Conservation (phyloP, 164 flowering plant species). For the Aristolochia contorta region DNA sequence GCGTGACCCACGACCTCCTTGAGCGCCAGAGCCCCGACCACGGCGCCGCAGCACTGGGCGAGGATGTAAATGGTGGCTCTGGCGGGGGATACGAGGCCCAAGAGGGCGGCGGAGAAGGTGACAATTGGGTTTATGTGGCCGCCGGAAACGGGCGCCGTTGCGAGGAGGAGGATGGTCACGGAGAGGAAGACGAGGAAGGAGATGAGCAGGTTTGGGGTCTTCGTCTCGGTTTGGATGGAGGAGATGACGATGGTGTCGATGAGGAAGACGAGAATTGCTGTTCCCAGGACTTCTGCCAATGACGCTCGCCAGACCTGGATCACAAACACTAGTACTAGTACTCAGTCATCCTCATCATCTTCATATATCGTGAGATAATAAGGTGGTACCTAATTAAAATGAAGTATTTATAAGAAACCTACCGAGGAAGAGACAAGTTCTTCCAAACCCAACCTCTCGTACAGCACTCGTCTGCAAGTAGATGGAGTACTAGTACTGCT, state of each 20-base stretch:
- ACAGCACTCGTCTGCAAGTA: background rate
- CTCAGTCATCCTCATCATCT: no score
- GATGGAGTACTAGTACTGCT: no score
- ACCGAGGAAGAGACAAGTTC: background rate
- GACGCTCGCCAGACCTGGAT: background rate
- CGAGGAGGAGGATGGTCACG: conserved; percentile 31
- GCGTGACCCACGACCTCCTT: conserved; percentile 31
- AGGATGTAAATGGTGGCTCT: conserved; percentile 38
- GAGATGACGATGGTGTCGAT: background rate
- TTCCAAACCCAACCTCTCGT: background rate
- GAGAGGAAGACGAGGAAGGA: conserved; percentile 4
- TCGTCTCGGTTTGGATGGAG: background rate
- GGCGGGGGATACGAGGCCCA: conserved; percentile 39
- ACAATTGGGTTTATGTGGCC: conserved; percentile 53
- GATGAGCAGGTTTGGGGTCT: background rate
- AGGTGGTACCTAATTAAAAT: no score
- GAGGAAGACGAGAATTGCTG: background rate
- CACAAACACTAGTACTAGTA: no score
- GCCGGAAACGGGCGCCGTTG: conserved; percentile 43
- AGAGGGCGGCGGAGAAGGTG: conserved; percentile 33
- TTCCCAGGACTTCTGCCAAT: background rate
- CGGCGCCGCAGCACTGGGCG: conserved; percentile 46
- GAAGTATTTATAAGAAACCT: no score
- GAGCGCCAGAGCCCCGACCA: conserved; percentile 44
- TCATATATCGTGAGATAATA: no score